A percentile compares a stretch with the other conserved stretches of the same genome.
These are phyloP conservation scores for Solanum rostratum DNA, from an alignment of 257 asterid genomes.

Conservation along the genomic window DNA sequence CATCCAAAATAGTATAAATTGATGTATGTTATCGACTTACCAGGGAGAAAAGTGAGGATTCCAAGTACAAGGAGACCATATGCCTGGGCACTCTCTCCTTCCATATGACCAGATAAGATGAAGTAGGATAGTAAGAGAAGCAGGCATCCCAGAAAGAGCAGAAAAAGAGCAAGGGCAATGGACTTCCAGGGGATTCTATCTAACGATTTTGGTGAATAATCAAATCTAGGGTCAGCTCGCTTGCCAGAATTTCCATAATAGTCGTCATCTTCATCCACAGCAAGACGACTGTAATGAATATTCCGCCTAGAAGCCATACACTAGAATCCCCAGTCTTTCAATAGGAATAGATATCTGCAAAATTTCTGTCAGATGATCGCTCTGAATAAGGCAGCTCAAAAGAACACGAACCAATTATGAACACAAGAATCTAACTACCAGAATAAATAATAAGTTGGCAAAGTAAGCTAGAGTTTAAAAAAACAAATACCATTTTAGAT, in stretches of 20 bases:
- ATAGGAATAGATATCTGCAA: not conserved
- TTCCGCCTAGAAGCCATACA: constrained; percentile 67
- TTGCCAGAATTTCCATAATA: constrained; percentile 20
- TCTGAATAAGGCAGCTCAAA: not conserved
- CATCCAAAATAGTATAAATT: not conserved
- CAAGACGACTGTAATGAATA: constrained; percentile 47
- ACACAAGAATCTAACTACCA: not conserved
- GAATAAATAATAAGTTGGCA: not conserved
- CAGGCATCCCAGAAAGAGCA: constrained; percentile 77
- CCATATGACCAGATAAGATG: constrained; percentile 92
- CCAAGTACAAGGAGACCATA: constrained; percentile 84
- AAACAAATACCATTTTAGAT: not conserved
- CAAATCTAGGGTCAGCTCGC: constrained; percentile 58
- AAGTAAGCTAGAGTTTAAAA: not conserved
- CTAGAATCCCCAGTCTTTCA: not conserved
- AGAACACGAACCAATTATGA: not conserved
- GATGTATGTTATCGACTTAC: constrained; percentile 14
- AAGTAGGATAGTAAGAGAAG: constrained; percentile 63
- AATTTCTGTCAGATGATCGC: not conserved
- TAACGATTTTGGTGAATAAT: constrained; percentile 51
- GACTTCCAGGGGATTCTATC: constrained; percentile 90
- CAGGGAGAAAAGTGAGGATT: constrained; percentile 70
- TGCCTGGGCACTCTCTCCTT: constrained; percentile 73
- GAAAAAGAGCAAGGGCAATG: constrained; percentile 60
- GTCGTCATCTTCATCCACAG: constrained; percentile 52